Conservation (phyloP, 2,329 filamentous ascomycete species). For the Diaporthe australafricana region DNA sequence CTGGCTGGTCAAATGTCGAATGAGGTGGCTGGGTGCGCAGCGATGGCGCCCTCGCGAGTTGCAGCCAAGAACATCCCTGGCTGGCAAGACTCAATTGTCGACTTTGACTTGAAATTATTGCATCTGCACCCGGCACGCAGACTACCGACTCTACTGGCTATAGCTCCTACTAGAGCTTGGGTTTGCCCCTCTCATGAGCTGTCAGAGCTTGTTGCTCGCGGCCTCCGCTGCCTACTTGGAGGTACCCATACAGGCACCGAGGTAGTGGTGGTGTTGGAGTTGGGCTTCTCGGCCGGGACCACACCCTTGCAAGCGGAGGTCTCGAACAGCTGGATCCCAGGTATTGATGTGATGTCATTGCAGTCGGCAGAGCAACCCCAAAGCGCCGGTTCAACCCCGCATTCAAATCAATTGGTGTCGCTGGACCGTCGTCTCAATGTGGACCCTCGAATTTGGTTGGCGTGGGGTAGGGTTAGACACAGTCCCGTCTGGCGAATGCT, state of each 20-base stretch:
- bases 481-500: not conserved
- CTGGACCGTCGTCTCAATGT: not conserved
- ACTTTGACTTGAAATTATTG: not conserved
- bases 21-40: conserved; percentile 36
- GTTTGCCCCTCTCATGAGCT: not conserved
- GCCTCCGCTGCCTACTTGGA: not conserved
- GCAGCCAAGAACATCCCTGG: conserved; percentile 19
- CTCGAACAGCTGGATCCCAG: conserved; percentile 4
- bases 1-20: conserved; percentile 32
- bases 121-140: not conserved
- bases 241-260: not conserved
- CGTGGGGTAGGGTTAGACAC: conserved; percentile 8
- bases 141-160: not conserved
- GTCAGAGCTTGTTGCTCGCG: not conserved
- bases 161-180: not conserved
- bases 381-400: conserved; percentile 25
- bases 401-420: conserved; percentile 12
- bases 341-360: conserved; percentile 38
- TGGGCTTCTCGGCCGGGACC: conserved; percentile 23
- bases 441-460: not conserved
- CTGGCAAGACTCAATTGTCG: not conserved
- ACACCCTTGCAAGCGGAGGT: conserved; percentile 19
- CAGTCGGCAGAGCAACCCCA: conserved; percentile 38
- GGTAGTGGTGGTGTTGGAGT: conserved; percentile 4
- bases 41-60: conserved; percentile 13